Base-by-base conservation (phyloP, 2,329 filamentous ascomycete genomes). In the Botryotinia convoluta region DNA sequence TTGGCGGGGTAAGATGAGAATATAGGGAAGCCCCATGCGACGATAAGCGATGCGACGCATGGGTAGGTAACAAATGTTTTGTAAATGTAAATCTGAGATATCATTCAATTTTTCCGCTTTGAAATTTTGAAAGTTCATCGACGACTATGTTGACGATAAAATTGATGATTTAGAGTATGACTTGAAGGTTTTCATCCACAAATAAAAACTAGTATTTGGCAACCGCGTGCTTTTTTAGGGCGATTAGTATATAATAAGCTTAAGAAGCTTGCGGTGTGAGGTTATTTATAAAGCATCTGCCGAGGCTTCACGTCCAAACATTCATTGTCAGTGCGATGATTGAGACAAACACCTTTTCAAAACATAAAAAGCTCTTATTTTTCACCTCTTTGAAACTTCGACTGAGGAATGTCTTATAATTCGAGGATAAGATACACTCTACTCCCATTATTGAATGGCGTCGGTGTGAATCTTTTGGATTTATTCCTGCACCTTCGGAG, bases 261-360 rank as follows among this genome's bases (percentile, higher is more conserved):
- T 22, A 3, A n/a, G 5, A 10, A 39, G 26, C 60, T 42, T 42
- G 60, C 26, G 26, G 20, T 37, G 20, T 39, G n/a, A 26, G 37
- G 48, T 54, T 29, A 29, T 54, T 37, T 2, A 4, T 42, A 16
- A 63, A 62, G 37, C 26, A 20, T 63, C 32, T 29, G 35, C 64
- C 64, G 10, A 68, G 48, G 9, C 45, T 54, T 68, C 39, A 42
- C 26, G 4, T 68, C 37, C 45, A 68, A 57, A 57, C 64, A 54
- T 42, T 32, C 64, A 68, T 68, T 68, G 64, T 18, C 63, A 37
- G 32, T 59, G 57, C 29, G 35, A 62, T 62, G 60, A 62, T 39
- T 62, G 60, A 57, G n/a, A 62, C 60, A 39, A 62, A 62, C 60
- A n/a, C 60, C 37, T n/a, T 39, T 39, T 22, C 60, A n/a, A 57